Evolutionary conservation across 257 asterid genomes (phyloP).

Genomic region (Echites panduratus): DNA sequence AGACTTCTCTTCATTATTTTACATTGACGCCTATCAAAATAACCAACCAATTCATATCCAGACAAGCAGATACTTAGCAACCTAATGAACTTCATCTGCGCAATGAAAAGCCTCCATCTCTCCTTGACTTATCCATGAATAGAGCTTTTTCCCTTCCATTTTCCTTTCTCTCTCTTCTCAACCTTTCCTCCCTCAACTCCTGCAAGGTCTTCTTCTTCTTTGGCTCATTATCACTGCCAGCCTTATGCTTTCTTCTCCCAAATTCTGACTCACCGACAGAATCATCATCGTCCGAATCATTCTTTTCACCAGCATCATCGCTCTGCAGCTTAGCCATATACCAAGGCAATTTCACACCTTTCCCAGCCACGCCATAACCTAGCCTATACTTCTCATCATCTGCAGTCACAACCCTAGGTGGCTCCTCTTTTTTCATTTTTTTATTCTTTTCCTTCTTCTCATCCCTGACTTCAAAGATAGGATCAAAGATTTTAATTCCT

Average conservation of each 20-base stretch:
- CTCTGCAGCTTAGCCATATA: constrained; percentile 57
- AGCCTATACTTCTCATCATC: constrained; percentile 81
- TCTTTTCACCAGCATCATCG: constrained; percentile 20
- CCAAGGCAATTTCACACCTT: constrained; percentile 96
- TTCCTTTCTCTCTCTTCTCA: constrained; percentile 70
- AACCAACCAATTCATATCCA: neutral
- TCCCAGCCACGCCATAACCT: constrained; percentile 90
- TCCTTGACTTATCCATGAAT: constrained; percentile 45
- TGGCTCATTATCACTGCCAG: neutral
- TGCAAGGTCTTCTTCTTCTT: constrained; percentile 61
- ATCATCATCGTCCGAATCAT: constrained; percentile 28
- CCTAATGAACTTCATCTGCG: constrained; percentile 47
- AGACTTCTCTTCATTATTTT: neutral
- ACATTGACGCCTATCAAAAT: neutral
- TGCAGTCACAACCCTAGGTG: constrained; percentile 67
- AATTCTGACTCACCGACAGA: constrained; percentile 18
- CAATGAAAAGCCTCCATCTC: constrained; percentile 53
- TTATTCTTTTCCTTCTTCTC: constrained; percentile 37
- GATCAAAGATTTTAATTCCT: constrained; percentile 81
- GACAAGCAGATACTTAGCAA: neutral
- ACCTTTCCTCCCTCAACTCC: constrained; percentile 87
- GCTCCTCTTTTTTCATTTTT: constrained; percentile 61
- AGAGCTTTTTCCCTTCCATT: constrained; percentile 75
- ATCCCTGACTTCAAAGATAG: constrained; percentile 34
- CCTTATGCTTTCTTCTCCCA: constrained; percentile 34